Evolutionary conservation across 129 eudicot species (phyloP).

Genomic region (Flaveria brownii): DNA sequence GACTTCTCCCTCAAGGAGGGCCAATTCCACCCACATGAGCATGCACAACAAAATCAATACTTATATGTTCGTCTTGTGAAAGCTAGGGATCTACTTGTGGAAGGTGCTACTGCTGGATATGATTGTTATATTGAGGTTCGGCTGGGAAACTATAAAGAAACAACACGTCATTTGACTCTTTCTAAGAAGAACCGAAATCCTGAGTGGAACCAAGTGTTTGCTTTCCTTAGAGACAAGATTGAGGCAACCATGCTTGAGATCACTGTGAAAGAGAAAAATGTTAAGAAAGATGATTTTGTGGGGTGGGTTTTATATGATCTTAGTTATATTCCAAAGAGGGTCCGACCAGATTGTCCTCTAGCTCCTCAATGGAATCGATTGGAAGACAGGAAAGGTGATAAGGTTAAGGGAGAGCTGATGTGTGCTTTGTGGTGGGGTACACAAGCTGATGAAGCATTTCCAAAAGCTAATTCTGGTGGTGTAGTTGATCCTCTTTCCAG

Average conservation of each 20-base stretch:
- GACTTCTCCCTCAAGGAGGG: background rate
- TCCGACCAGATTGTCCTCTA: slow-evolving; percentile 45
- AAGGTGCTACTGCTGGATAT: slow-evolving; percentile 34
- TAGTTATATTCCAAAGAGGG: slow-evolving; percentile 40
- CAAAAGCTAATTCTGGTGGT: slow-evolving; percentile 35
- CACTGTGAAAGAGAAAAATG: slow-evolving; percentile 34
- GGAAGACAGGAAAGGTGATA: slow-evolving; percentile 36
- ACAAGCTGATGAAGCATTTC: slow-evolving; percentile 60
- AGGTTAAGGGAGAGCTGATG: slow-evolving; percentile 43
- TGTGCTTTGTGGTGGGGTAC: slow-evolving; percentile 51
- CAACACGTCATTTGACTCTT: slow-evolving; percentile 32
- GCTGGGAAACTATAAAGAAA: slow-evolving; percentile 44
- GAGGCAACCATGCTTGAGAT: slow-evolving; percentile 45
- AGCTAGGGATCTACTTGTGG: slow-evolving; percentile 34
- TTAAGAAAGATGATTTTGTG: slow-evolving; percentile 35
- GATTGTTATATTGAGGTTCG: slow-evolving; percentile 47
- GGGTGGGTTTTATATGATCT: slow-evolving; percentile 41
- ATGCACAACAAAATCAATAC: slow-evolving; percentile 34
- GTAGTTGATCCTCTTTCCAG: slow-evolving; percentile 34
- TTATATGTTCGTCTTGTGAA: slow-evolving; percentile 52
- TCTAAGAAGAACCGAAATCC: slow-evolving; percentile 37
- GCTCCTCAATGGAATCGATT: slow-evolving; percentile 48
- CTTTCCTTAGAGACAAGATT: slow-evolving; percentile 40
- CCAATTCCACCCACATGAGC: slow-evolving; percentile 24
- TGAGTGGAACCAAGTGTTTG: slow-evolving; percentile 54